Evolutionary conservation across 345 rosid genomes (phyloP).

Genomic region (Stellera chamaejasme): DNA sequence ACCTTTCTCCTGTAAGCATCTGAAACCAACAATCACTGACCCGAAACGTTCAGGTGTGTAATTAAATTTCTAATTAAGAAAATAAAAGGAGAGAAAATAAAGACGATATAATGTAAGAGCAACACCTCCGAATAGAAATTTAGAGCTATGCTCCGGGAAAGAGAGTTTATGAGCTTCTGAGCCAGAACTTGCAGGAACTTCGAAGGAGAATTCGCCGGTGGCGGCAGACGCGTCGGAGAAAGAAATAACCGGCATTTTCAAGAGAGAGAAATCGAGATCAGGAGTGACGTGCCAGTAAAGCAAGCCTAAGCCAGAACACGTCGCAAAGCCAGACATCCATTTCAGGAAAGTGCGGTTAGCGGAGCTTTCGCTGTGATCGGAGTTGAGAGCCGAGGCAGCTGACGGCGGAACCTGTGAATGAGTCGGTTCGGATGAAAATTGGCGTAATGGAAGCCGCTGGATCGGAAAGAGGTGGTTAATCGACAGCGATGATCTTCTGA

Average conservation of each 20-base stretch:
- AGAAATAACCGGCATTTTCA: constrained; percentile 24
- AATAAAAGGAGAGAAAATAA: not conserved
- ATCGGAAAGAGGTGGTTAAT: constrained; percentile 20
- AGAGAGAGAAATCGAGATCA: constrained; percentile 22
- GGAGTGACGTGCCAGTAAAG: constrained; percentile 34
- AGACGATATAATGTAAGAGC: not conserved
- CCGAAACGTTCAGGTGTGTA: not conserved
- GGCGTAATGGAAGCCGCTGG: constrained; percentile 42
- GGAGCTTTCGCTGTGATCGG: constrained; percentile 6
- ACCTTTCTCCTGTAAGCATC: constrained; percentile 77
- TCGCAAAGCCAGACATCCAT: constrained; percentile 46
- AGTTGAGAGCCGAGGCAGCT: constrained; percentile 12
- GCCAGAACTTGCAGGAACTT: constrained; percentile 17
- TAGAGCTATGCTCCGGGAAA: constrained; percentile 50
- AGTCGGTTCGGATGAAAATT: constrained; percentile 26
- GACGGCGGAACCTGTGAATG: constrained; percentile 21
- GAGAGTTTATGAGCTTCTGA: constrained; percentile 46
- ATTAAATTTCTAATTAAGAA: not conserved
- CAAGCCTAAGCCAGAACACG: constrained; percentile 57
- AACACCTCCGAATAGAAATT: constrained; percentile 57
- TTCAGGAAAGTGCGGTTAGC: constrained; percentile 18
- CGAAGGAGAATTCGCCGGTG: constrained; percentile 17
- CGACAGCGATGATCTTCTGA: constrained; percentile 36
- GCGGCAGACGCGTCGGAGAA: constrained; percentile 41
- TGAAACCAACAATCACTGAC: constrained; percentile 19